Evolutionary conservation across 2,329 filamentous ascomycete species (phyloP), one percentile per base, ranked within the genome.

Genomic region (Penicillium vulpinum): DNA sequence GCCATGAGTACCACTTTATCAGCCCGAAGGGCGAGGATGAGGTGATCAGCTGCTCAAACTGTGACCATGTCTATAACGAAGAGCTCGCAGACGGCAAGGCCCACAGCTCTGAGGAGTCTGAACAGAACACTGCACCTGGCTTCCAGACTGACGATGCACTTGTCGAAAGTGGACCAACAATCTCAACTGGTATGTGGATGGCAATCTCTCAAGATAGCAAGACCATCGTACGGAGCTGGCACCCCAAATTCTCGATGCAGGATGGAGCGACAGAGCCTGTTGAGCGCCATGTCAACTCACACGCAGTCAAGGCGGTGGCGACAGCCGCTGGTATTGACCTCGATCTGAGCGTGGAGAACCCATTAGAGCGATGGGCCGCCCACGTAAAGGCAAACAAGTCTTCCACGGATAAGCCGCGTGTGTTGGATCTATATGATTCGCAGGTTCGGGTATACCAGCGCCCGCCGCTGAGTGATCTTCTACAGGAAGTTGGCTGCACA

Each of bases 1-100:
- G 92, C 72, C 94, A 99, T 71, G 94, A 99, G 69, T 99, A 95
- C 70, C 94, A 97, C 70, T 88, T 96, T 49, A 83, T 88, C 1
- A 91, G 88, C 29, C 70, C 83, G 0, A 87, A 89, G 48, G 94
- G 94, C 8, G 94, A 97, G 72, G 94, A 99, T 68, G 87, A 85
- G 1, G 82, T 99, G 36, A 85, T 95, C 60, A 87, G 81, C 60
- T 99, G 94, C 72, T 77, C 77, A 22, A 77, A 74, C 11, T 99
- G 94, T 71, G 80, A 83, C 33, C 91, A 92, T 69, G 83, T 89
- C 0, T 89, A 89, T 56, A 99, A 97, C 62, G 90, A 96, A 62
- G 94, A 99, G 71, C 81, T 96, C n/a, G 89, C 88, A 13, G 75
- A 81, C 60, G 80, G 75, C 0, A 72, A 69, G 54, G 54, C 67